Base-by-base conservation (phyloP, 2,329 filamentous ascomycete genomes). In the Talaromyces islandicus region DNA sequence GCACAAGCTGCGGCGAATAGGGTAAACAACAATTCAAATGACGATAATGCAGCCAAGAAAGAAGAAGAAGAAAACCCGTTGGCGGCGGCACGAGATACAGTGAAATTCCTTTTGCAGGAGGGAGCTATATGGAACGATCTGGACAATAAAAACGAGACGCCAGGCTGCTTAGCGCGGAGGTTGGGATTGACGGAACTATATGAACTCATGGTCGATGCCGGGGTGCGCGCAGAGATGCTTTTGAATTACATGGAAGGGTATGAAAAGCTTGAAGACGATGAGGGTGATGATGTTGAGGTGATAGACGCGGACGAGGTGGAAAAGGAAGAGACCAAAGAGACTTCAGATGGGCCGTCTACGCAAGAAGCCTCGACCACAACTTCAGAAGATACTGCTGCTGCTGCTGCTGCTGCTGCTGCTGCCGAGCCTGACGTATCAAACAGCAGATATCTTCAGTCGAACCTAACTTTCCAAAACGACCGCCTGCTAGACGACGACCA, bases 61-160 rank as follows among this genome's bases (percentile, higher is more conserved):
- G 66, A 27, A 27, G 25, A 68, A 29, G 64, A 70, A 21, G 54
- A 68, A 14, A 67, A 69, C 12, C 56, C 67, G 21, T 70, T 89
- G 32, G 83, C 87, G 53, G 83, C 84, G 43, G 89, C 87, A 2
- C 82, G 83, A 59, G 84, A 86, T 57, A 88, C 88, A 0, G 79
- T 97, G 4, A 83, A 85, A 66, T 84, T 94, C 69, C 81, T 97
- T 7, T 86, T 97, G 62, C 83, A 92, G 69, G 88, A 89, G 66
- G 94, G 94, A 32, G 94, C 91, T 11, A 97, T 97, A 67, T 99
- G 94, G 94, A 99, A 99, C 77, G 92, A 97, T 72, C 80, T 97
- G 59, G 91, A 97, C 73, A 77, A 81, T 65, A 88, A 90, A 67
- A 84, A 91, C 68, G 93, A 97, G 80, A 97, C 94, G 3, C 92